phyloP scores from a whole-genome alignment of 2,329 filamentous ascomycete genomes.

The Aspergillus pseudotamarii region DNA sequence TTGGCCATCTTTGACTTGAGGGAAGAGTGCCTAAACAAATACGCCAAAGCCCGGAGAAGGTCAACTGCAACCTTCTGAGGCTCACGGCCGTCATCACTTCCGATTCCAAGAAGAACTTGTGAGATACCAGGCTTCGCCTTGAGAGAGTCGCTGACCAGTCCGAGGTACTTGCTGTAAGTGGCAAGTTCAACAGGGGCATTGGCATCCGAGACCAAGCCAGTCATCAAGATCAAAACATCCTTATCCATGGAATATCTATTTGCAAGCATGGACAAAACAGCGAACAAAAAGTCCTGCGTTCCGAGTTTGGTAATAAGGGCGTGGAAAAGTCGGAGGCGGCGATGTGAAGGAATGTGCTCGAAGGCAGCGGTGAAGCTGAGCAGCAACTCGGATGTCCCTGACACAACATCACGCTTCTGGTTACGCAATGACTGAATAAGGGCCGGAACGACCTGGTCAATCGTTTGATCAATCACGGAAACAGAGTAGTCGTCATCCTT shows the following conservation, averaged over 20 bases:
- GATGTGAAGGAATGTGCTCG: constrained; percentile 89
- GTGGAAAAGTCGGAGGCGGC: constrained; percentile 79
- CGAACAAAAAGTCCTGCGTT: constrained; percentile 82
- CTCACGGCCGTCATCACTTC: constrained; percentile 51
- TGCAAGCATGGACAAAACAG: constrained; percentile 84
- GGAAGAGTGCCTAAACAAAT: constrained; percentile 45
- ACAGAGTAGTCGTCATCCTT: constrained; percentile 97
- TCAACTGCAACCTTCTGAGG: constrained; percentile 45
- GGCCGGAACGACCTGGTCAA: constrained; percentile 90
- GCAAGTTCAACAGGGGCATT: constrained; percentile 72
- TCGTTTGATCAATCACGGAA: constrained; percentile 91
- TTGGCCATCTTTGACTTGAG: constrained; percentile 43
- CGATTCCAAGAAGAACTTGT: constrained; percentile 68
- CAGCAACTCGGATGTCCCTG: constrained; percentile 85
- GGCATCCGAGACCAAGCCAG: constrained; percentile 73
- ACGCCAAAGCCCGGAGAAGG: constrained; percentile 45
- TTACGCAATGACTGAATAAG: constrained; percentile 82
- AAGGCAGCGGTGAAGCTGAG: constrained; percentile 95
- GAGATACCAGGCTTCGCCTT: constrained; percentile 75
- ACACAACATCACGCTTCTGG: constrained; percentile 74
- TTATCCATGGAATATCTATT: constrained; percentile 82
- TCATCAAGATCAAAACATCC: constrained; percentile 72
- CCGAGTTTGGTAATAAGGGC: constrained; percentile 85
- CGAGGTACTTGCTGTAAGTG: constrained; percentile 75
- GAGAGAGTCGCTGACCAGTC: constrained; percentile 74